Percentiles rank a stretch among this genome's conserved stretches.
Evolutionary conservation across 352 stramenopile species (phyloP).

Genomic region (Globisporangium cederbergense): DNA sequence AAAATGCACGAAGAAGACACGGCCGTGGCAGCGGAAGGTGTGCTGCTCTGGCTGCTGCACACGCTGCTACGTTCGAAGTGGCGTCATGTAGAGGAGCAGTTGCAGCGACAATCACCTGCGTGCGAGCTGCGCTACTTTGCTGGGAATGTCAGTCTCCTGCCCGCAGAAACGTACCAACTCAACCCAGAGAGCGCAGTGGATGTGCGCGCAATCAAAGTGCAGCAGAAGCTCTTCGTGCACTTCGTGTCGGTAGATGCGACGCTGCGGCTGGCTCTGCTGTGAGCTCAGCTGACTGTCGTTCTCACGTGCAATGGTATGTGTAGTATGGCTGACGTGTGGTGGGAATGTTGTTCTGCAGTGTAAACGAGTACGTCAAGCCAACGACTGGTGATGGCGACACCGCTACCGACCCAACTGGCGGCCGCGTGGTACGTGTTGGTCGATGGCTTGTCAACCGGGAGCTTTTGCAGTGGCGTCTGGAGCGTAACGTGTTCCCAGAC

Average conservation of each 20-base stretch:
- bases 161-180: slow-evolving; percentile 16
- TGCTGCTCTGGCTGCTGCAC: slow-evolving; percentile 41
- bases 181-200: slow-evolving; percentile 15
- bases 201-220: slow-evolving; percentile 33
- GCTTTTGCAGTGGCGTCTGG: slow-evolving; percentile 40
- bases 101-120: background rate
- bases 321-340: background rate
- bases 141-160: slow-evolving; percentile 37
- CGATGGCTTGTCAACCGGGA: slow-evolving; percentile 38
- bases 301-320: background rate
- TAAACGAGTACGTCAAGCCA: slow-evolving; percentile 39
- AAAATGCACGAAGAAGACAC: background rate
- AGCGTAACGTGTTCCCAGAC: slow-evolving; percentile 40
- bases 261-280: slow-evolving; percentile 33
- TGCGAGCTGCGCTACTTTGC: slow-evolving; percentile 19
- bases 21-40: slow-evolving; percentile 18
- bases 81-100: background rate
- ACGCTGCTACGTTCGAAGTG: slow-evolving; percentile 29
- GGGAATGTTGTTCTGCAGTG: slow-evolving; percentile 16
- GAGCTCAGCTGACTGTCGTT: slow-evolving; percentile 1
- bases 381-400: background rate
- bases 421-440: slow-evolving; percentile 16
- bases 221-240: slow-evolving; percentile 40
- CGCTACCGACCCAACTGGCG: background rate
- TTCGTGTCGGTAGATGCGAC: slow-evolving; percentile 32